phyloP scores from a whole-genome alignment of 441 rosid genomes.

The Brassica balearica region DNA sequence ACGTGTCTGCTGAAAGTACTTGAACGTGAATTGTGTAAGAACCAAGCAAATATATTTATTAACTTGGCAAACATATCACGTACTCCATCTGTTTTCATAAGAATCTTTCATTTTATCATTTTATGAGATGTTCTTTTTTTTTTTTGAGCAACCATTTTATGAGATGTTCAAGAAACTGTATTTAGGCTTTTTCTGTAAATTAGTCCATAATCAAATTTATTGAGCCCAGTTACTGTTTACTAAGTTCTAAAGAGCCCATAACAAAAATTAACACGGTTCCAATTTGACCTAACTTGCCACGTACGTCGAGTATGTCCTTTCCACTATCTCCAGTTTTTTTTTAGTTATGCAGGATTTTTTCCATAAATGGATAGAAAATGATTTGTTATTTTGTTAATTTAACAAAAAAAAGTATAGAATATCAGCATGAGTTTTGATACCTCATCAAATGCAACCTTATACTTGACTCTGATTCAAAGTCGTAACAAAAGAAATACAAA shows the following conservation, averaged over 20 bases:
- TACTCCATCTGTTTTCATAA: not conserved
- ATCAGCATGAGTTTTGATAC: too few relatives aligned
- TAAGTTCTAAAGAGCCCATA: not conserved
- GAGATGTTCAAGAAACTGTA: too few relatives aligned
- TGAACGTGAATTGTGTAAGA: constrained; percentile 31
- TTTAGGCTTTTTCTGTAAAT: too few relatives aligned
- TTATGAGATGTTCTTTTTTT: too few relatives aligned
- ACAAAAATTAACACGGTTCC: not conserved
- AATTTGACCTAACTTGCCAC: not conserved
- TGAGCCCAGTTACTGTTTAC: not conserved
- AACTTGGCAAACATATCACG: not conserved
- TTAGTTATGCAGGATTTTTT: not conserved
- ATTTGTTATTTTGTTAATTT: too few relatives aligned
- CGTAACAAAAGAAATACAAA: not conserved
- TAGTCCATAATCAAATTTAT: not conserved
- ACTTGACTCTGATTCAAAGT: not conserved
- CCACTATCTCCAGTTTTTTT: not conserved
- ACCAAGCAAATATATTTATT: constrained; percentile 25
- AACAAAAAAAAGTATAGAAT: too few relatives aligned
- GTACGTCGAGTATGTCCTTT: not conserved
- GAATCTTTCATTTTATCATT: too few relatives aligned
- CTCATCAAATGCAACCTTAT: too few relatives aligned
- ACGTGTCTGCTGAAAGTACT: constrained; percentile 31
- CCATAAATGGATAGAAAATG: too few relatives aligned
- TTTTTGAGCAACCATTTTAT: too few relatives aligned